Conservation (phyloP, 78 protist species). For the Isochrysis galbana region DNA sequence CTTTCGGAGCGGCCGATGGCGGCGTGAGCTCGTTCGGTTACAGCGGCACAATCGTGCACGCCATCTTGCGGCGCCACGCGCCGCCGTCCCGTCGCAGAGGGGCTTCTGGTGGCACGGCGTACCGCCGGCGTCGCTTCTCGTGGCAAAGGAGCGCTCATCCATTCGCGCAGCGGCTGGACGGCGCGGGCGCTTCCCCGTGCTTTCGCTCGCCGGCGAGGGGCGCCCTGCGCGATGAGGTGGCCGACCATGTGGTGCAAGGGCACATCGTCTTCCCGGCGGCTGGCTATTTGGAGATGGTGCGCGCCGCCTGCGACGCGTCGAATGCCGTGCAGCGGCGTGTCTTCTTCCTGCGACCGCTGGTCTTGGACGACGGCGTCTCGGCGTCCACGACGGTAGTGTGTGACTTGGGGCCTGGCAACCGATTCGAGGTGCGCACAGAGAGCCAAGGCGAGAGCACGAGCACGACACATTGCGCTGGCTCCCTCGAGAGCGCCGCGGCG, state of each 20-base stretch:
- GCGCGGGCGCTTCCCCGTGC: too few relatives aligned
- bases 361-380: neutral
- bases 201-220: too few relatives aligned
- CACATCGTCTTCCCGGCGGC: neutral
- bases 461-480: neutral
- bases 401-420: neutral
- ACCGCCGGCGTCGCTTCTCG: too few relatives aligned
- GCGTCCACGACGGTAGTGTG: neutral
- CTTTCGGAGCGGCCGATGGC: neutral
- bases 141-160: too few relatives aligned
- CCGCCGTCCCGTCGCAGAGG: neutral
- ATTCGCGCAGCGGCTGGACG: too few relatives aligned
- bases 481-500: too few relatives aligned
- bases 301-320: too few relatives aligned
- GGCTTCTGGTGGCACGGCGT: too few relatives aligned
- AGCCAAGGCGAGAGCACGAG: neutral
- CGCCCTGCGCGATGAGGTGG: too few relatives aligned
- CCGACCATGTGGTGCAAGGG: too few relatives aligned
- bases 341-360: neutral
- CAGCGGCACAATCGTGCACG: slow-evolving; percentile 20
- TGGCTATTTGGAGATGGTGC: neutral
- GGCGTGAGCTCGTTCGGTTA: slow-evolving; percentile 13
- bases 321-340: neutral
- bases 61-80: neutral
- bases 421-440: neutral